Evolutionary conservation across 805 yeast species (phyloP).

Genomic region (Groenewaldozyma salmanticensis): DNA sequence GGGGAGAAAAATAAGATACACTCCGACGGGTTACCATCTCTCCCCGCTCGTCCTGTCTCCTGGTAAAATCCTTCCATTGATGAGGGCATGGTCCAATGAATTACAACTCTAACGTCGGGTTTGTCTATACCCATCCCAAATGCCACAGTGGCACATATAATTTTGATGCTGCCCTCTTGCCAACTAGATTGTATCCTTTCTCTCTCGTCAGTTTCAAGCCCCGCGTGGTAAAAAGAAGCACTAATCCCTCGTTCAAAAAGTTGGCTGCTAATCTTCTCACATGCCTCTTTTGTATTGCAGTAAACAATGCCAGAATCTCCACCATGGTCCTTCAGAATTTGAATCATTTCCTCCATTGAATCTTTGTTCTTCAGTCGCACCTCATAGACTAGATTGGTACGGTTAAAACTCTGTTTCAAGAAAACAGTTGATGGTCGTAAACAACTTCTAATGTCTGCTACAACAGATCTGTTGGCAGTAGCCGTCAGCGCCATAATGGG

Average conservation of each 20-base stretch:
- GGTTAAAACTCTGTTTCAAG: constrained; percentile 83
- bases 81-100: constrained; percentile 80
- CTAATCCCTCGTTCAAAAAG: constrained; percentile 49
- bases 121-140: constrained; percentile 99
- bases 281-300: constrained; percentile 81
- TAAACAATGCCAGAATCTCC: constrained; percentile 79
- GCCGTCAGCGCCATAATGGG: constrained; percentile 97
- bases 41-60: constrained; percentile 97
- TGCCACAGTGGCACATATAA: constrained; percentile 95
- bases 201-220: constrained; percentile 76
- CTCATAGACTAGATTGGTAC: constrained; percentile 75
- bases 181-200: constrained; percentile 62
- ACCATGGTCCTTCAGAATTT: constrained; percentile 39
- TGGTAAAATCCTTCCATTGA: constrained; percentile 94
- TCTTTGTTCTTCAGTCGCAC: constrained; percentile 49
- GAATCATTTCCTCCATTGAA: constrained; percentile 42
- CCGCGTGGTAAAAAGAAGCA: constrained; percentile 83
- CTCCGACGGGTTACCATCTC: constrained; percentile 79
- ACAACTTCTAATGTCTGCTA: constrained; percentile 76
- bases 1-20: constrained; percentile 78
- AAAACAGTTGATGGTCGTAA: constrained; percentile 44
- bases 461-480: constrained; percentile 86
- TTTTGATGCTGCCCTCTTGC: constrained; percentile 64
- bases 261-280: constrained; percentile 69
- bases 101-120: constrained; percentile 86